Evolutionary conservation across 768 basidiomycete genomes (phyloP).

Genomic region (Termitomyces sp.): DNA sequence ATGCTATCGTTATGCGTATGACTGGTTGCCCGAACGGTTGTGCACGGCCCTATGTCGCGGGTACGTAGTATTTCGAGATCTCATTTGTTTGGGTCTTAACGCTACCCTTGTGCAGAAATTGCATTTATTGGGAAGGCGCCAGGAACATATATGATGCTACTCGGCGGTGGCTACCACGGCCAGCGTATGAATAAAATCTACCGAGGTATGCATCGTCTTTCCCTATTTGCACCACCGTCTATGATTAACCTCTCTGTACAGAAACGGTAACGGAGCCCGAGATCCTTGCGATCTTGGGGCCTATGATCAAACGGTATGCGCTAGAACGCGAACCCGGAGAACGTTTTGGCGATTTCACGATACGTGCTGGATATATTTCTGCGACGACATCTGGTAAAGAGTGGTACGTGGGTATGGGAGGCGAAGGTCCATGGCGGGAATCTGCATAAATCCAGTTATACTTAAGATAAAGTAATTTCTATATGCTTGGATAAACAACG

Average conservation of each 20-base stretch:
- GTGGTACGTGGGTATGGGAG: slow-evolving; percentile 85
- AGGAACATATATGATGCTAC: slow-evolving; percentile 88
- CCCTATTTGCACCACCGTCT: not conserved
- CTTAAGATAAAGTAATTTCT: not conserved
- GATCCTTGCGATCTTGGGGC: slow-evolving; percentile 80
- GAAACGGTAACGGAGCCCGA: slow-evolving; percentile 89
- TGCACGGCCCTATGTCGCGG: slow-evolving; percentile 88
- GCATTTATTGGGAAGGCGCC: slow-evolving; percentile 97
- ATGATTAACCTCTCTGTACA: slow-evolving; percentile 17
- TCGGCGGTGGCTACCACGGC: slow-evolving; percentile 94
- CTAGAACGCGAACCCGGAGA: slow-evolving; percentile 84
- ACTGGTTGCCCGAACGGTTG: slow-evolving; percentile 96
- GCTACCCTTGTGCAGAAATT: slow-evolving; percentile 51
- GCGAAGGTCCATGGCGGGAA: slow-evolving; percentile 56
- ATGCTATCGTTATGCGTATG: slow-evolving; percentile 98
- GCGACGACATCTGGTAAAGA: slow-evolving; percentile 76
- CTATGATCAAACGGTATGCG: slow-evolving; percentile 95
- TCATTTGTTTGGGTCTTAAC: not conserved
- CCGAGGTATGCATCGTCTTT: slow-evolving; percentile 46
- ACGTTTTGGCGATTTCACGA: slow-evolving; percentile 92
- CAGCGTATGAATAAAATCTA: slow-evolving; percentile 96
- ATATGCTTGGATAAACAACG: not conserved
- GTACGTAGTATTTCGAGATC: slow-evolving; percentile 25
- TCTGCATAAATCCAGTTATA: slow-evolving; percentile 11
- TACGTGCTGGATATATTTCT: slow-evolving; percentile 87